phyloP scores from a whole-genome alignment of 2,329 filamentous ascomycete genomes.

The Rhytidhysteron rufulum region DNA sequence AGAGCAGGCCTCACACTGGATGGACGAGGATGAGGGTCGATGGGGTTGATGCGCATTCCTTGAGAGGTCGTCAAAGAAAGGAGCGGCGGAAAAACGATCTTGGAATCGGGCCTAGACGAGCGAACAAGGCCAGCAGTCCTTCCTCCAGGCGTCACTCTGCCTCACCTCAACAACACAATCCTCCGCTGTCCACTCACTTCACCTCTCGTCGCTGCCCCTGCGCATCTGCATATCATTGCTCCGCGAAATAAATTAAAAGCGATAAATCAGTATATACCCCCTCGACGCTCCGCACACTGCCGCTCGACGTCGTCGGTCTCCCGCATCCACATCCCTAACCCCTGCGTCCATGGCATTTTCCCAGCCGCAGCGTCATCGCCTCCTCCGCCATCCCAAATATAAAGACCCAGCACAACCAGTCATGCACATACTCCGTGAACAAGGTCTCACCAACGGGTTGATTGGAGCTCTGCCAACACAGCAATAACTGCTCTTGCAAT shows the following conservation, averaged over 20 bases:
- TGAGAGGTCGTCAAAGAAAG: background rate
- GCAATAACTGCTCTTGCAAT: too few relatives aligned
- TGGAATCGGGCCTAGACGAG: background rate
- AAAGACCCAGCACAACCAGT: background rate
- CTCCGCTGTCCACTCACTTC: too few relatives aligned
- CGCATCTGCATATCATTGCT: too few relatives aligned
- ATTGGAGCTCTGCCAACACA: background rate
- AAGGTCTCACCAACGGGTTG: background rate
- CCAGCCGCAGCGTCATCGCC: constrained; percentile 3
- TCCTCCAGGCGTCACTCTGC: background rate
- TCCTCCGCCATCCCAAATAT: background rate
- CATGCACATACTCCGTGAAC: background rate
- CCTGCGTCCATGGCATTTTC: background rate
- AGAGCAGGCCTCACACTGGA: background rate
- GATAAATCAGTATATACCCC: too few relatives aligned
- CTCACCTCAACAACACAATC: background rate
- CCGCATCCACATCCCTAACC: background rate
- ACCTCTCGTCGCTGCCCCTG: too few relatives aligned
- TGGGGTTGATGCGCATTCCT: constrained; percentile 3
- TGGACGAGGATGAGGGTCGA: background rate
- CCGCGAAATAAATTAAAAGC: too few relatives aligned
- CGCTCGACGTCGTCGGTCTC: background rate
- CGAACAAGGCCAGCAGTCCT: background rate
- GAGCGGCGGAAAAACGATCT: constrained; percentile 1
- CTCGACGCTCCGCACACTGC: too few relatives aligned